Evolutionary conservation across 306 rosid species (phyloP).

Genomic region (Fragaria vesca): DNA sequence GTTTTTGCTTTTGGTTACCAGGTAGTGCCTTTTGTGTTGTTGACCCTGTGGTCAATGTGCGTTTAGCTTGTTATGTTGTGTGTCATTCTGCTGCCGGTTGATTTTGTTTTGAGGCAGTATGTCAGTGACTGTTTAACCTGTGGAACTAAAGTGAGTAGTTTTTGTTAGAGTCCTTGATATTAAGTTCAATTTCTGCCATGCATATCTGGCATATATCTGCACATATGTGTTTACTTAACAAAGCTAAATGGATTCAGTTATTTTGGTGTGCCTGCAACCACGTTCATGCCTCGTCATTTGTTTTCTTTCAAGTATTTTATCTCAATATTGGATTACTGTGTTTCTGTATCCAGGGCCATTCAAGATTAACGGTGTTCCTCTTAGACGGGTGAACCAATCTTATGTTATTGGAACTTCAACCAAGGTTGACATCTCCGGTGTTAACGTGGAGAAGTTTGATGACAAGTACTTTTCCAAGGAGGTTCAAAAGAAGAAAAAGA

Average conservation of each 20-base stretch:
- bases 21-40: not conserved
- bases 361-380: slow-evolving; percentile 11
- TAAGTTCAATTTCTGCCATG: not conserved
- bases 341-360: slow-evolving; percentile 4
- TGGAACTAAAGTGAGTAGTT: not conserved
- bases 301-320: not conserved
- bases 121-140: not conserved
- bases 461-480: slow-evolving; percentile 11
- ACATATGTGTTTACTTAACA: not conserved
- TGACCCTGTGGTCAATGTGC: not conserved
- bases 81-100: not conserved
- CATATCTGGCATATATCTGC: not conserved
- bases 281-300: not conserved
- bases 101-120: too few species aligned
- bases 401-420: slow-evolving; percentile 12
- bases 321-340: not conserved
- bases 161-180: not conserved
- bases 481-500: slow-evolving; percentile 6
- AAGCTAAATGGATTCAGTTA: not conserved
- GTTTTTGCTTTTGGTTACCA: not conserved
- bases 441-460: not conserved
- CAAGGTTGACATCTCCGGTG: slow-evolving; percentile 11
- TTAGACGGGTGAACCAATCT: slow-evolving; percentile 7
- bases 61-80: not conserved
- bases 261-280: not conserved